These are phyloP conservation scores for Dictyostelium brefeldianum DNA, from an alignment of 78 protist species.

Conservation along the genomic window DNA sequence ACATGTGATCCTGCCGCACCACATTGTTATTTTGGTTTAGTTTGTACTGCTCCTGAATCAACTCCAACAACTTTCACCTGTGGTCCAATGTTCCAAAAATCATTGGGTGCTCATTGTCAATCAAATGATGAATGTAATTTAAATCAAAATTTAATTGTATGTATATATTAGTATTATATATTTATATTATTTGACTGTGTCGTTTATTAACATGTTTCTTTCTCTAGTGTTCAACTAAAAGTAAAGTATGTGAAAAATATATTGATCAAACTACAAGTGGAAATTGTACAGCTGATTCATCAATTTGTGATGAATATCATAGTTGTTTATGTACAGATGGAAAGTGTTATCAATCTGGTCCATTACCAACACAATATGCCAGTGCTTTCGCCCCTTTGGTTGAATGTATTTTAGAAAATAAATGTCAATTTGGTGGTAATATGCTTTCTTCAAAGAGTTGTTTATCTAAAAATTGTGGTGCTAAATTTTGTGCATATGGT, in stretches of 20 bases:
- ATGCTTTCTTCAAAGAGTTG: neutral
- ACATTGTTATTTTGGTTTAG: neutral
- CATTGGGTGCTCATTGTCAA: neutral
- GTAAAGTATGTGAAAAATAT: neutral
- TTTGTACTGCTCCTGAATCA: neutral
- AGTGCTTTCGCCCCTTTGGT: neutral
- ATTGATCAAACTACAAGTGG: neutral
- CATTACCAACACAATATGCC: neutral
- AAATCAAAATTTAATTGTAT: constrained; percentile 2
- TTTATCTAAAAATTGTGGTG: neutral
- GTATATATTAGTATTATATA: neutral
- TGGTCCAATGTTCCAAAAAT: neutral
- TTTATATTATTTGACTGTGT: too few relatives aligned
- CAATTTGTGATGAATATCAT: neutral
- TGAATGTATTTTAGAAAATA: neutral
- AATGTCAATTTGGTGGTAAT: neutral
- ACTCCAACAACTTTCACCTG: neutral
- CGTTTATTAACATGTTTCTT: too few relatives aligned
- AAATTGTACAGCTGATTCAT: neutral
- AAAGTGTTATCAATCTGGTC: neutral
- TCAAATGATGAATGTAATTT: neutral
- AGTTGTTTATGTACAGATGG: neutral
- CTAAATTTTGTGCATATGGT: neutral
- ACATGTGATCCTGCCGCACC: neutral
- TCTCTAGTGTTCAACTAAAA: neutral